Base-by-base conservation (phyloP, 2,329 filamentous ascomycete genomes). In the Colletotrichum euphorbiae region DNA sequence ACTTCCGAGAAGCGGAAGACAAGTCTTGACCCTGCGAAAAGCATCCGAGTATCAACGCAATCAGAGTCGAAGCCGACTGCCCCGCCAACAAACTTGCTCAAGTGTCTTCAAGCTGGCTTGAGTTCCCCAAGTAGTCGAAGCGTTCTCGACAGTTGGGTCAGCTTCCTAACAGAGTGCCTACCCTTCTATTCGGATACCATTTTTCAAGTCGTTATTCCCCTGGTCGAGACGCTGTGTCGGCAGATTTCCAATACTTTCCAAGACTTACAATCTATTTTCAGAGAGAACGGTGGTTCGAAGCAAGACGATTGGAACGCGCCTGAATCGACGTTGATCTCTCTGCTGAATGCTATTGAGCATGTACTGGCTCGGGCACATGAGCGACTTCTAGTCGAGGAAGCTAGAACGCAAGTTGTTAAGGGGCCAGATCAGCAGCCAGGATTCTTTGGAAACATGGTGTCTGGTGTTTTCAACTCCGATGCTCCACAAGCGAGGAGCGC, bases 361-460 rank as follows among this genome's bases (percentile, higher is more conserved):
- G 90, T 97, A 24, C 83, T 99, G 66, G 94, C 94, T 17, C 89
- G 90, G 73, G 94, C 91, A 4, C 96, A 99, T 78, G 92, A 97
- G 73, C 90, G 91, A 66, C 83, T 98, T 19, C 80, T 94, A 57
- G 83, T 86, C 24, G 93, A 97, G 73, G 93, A 97, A 78, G 87
- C 89, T 45, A 89, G 87, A 70, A 85, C 86, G 48, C 88, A 90
- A 62, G 82, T 88, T 38, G 82, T 85, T 48, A 97, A 97, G 80
- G 91, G 89, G 68, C 93, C 93, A 21, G 93, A 97, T 74, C 92
- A 93, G 72, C 89, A 91, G 13, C 93, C 94, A 75, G 91, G 93
- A 5, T 95, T 98, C 76, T 97, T 98, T 75, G 94, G 94, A 50
- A 97, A 93, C 73, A 97, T 98, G 89, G 93, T 97, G 1, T 96